Conservation (phyloP, 2,329 filamentous ascomycete genomes). For the Pestalotiopsis fici region DNA sequence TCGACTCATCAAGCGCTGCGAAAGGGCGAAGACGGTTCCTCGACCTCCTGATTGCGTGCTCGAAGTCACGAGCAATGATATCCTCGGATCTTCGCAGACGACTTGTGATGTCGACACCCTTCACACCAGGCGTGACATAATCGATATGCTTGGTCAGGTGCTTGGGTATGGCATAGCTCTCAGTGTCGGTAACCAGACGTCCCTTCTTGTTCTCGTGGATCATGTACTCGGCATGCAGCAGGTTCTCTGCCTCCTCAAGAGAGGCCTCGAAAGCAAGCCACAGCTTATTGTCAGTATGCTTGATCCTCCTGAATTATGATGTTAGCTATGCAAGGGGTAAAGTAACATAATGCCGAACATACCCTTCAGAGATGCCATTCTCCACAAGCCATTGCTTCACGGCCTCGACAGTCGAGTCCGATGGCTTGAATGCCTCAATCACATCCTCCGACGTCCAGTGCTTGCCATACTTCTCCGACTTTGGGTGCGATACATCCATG, state of each 20-base stretch:
- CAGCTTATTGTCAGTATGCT: conserved; percentile 1
- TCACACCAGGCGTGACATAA: conserved; percentile 23
- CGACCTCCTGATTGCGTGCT: neutral
- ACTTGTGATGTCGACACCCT: conserved; percentile 2
- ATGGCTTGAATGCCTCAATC: conserved; percentile 1
- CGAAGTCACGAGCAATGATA: neutral
- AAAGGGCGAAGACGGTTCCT: neutral
- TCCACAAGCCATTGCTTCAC: conserved; percentile 5
- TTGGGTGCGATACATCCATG: conserved; percentile 2
- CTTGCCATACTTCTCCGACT: conserved; percentile 4
- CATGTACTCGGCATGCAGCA: conserved; percentile 30
- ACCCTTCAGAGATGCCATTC: conserved; percentile 1
- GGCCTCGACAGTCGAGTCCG: neutral
- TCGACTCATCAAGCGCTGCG: neutral
- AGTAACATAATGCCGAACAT: neutral
- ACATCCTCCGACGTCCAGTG: conserved; percentile 3
- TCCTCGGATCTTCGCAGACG: neutral
- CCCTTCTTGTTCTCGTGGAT: conserved; percentile 5
- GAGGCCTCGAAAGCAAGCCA: conserved; percentile 6
- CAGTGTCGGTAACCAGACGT: conserved; percentile 4
- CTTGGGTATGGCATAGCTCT: conserved; percentile 21
- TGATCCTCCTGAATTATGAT: neutral
- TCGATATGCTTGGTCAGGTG: conserved; percentile 23
- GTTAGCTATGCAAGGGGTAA: neutral
- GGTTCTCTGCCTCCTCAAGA: conserved; percentile 28